These are phyloP conservation scores for Peniophora sp. DNA, from an alignment of 1,284 basidiomycete genomes.

Conservation along the genomic window DNA sequence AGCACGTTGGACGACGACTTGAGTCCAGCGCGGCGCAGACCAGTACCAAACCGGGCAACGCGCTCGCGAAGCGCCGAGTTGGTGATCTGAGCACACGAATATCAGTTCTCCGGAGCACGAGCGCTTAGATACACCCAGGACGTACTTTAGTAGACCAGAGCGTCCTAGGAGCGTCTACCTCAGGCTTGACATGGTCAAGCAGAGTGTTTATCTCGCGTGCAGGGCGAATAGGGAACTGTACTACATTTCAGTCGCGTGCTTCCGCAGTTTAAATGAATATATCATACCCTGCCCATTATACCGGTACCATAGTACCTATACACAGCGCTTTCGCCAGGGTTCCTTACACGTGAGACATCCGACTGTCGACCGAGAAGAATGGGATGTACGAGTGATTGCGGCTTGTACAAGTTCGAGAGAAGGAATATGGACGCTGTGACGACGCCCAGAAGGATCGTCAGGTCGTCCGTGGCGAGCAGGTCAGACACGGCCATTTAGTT, in stretches of 20 bases:
- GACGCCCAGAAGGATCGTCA: slow-evolving; percentile 66
- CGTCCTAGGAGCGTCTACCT: slow-evolving; percentile 58
- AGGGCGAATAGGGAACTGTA: slow-evolving; percentile 64
- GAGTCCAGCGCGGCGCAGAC: slow-evolving; percentile 55
- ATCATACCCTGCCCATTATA: slow-evolving; percentile 62
- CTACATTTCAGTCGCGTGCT: not conserved
- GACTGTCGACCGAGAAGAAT: slow-evolving; percentile 77
- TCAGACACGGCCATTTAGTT: slow-evolving; percentile 34
- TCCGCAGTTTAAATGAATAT: not conserved
- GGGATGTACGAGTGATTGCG: slow-evolving; percentile 75
- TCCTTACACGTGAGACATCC: slow-evolving; percentile 71
- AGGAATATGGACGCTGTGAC: slow-evolving; percentile 68
- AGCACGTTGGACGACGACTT: slow-evolving; percentile 61
- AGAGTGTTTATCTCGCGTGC: slow-evolving; percentile 63
- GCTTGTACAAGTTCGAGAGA: slow-evolving; percentile 66
- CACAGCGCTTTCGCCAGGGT: slow-evolving; percentile 67
- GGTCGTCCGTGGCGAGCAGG: slow-evolving; percentile 65
- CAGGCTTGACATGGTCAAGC: slow-evolving; percentile 55
- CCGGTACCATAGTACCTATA: slow-evolving; percentile 81
- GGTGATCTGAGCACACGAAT: slow-evolving; percentile 43
- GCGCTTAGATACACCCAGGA: not conserved
- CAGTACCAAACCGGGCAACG: slow-evolving; percentile 58
- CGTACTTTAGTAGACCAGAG: slow-evolving; percentile 70
- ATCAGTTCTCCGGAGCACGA: not conserved
- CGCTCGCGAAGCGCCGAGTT: slow-evolving; percentile 61